phyloP scores from a whole-genome alignment of 208 protist genomes.

The Crithidia bombi region DNA sequence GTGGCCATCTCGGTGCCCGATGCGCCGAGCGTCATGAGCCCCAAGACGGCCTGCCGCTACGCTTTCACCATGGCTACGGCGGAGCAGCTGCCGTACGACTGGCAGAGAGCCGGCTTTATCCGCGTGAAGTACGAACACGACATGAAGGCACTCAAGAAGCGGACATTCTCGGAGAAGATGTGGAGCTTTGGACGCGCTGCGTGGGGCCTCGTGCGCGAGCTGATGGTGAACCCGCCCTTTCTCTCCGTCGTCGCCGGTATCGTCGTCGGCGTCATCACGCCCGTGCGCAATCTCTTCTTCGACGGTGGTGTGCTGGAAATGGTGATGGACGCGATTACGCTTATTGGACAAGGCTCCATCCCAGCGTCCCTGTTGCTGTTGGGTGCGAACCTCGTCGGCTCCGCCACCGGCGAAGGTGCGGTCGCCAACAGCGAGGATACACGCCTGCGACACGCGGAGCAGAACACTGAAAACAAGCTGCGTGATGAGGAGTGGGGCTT shows the following conservation, averaged over 20 bases:
- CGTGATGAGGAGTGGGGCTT: conserved; percentile 30
- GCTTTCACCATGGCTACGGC: conserved; percentile 31
- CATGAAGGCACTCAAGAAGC: conserved; percentile 30
- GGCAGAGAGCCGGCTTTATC: conserved; percentile 52
- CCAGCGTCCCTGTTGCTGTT: conserved; percentile 81
- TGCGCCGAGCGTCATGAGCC: conserved; percentile 18
- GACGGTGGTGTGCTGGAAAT: conserved; percentile 59
- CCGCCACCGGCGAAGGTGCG: conserved; percentile 10
- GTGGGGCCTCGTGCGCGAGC: conserved; percentile 15
- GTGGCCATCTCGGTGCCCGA: conserved; percentile 10
- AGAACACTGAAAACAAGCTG: conserved; percentile 68
- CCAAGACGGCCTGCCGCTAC: conserved; percentile 19
- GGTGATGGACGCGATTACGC: conserved; percentile 58
- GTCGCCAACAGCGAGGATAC: conserved; percentile 5
- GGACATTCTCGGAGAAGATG: conserved; percentile 11
- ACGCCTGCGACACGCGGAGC: conserved; percentile 64
- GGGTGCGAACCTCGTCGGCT: conserved; percentile 64
- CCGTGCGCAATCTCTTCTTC: conserved; percentile 61
- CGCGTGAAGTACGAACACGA: conserved; percentile 58
- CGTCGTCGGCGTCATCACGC: conserved; percentile 67
- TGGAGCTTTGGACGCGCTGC: conserved; percentile 8
- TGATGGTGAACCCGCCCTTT: conserved; percentile 64
- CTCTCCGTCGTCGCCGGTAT: conserved; percentile 72
- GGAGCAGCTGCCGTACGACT: conserved; percentile 63
- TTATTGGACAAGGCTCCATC: conserved; percentile 68